Evolutionary conservation across 2,329 filamentous ascomycete genomes (phyloP).

Genomic region (Ceratocystis eucalypticola): DNA sequence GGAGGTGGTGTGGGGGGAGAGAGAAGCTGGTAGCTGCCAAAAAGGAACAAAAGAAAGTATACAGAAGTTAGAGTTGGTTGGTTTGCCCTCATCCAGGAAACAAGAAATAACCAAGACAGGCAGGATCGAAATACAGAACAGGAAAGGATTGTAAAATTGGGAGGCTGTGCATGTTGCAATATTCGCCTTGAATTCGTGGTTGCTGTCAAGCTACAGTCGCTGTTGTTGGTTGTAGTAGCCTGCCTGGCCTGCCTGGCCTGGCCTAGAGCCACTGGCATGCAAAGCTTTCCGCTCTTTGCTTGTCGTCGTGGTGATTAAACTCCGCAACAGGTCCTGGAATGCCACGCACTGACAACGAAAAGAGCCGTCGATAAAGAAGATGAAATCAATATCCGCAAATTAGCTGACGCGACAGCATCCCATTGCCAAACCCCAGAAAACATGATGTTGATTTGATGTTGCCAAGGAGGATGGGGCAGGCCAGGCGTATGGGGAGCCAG

Average conservation of each 20-base stretch:
- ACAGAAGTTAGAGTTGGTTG: background rate
- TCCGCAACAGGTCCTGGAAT: background rate
- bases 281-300: background rate
- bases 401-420: background rate
- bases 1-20: too few relatives aligned
- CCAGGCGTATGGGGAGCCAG: too few relatives aligned
- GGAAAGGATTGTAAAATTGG: background rate
- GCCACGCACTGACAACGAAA: background rate
- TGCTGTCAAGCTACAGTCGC: background rate
- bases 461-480: background rate
- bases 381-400: background rate
- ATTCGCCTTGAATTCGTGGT: background rate
- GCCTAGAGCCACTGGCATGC: too few relatives aligned
- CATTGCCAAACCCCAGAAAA: background rate
- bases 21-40: too few relatives aligned
- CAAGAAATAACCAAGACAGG: background rate
- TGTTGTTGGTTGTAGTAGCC: background rate
- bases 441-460: background rate
- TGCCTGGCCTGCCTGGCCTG: background rate
- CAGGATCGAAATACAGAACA: too few relatives aligned
- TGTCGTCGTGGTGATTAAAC: background rate
- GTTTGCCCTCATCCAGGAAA: background rate
- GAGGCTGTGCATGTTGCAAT: background rate
- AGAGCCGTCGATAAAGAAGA: background rate
- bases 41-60: background rate